Conservation (phyloP, 441 rosid genomes). For the Manihot esculenta region DNA sequence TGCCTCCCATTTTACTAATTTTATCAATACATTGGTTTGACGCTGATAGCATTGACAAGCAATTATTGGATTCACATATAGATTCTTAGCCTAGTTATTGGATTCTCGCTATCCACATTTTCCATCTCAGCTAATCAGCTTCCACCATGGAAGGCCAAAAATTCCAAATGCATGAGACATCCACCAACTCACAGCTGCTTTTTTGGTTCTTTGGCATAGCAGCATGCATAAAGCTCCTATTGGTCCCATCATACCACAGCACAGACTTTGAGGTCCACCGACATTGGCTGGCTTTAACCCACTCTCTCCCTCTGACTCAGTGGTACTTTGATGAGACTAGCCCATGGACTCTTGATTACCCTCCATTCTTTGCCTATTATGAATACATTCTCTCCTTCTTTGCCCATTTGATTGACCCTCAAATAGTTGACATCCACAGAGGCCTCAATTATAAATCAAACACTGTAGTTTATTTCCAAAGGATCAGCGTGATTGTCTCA, state of each 20-base stretch:
- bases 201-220: constrained; percentile 63
- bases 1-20: neutral
- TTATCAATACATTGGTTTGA: neutral
- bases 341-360: constrained; percentile 96
- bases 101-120: neutral
- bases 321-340: constrained; percentile 91
- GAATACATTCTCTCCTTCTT: constrained; percentile 66
- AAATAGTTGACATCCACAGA: constrained; percentile 51
- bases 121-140: neutral
- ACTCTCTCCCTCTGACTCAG: constrained; percentile 69
- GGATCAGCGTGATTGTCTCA: constrained; percentile 62
- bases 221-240: constrained; percentile 34
- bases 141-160: constrained; percentile 19
- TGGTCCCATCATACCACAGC: constrained; percentile 48
- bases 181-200: constrained; percentile 21
- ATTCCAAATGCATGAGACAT: neutral
- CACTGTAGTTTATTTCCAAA: constrained; percentile 66
- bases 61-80: too few relatives aligned
- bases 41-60: neutral
- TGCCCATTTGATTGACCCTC: constrained; percentile 63
- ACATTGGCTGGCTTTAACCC: constrained; percentile 79
- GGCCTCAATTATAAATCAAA: constrained; percentile 56
- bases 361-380: constrained; percentile 89
- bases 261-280: constrained; percentile 96
- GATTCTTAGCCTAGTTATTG: too few relatives aligned